Conservation (phyloP, 192 early-diverging fungal genomes). For the Podochytrium sp. region DNA sequence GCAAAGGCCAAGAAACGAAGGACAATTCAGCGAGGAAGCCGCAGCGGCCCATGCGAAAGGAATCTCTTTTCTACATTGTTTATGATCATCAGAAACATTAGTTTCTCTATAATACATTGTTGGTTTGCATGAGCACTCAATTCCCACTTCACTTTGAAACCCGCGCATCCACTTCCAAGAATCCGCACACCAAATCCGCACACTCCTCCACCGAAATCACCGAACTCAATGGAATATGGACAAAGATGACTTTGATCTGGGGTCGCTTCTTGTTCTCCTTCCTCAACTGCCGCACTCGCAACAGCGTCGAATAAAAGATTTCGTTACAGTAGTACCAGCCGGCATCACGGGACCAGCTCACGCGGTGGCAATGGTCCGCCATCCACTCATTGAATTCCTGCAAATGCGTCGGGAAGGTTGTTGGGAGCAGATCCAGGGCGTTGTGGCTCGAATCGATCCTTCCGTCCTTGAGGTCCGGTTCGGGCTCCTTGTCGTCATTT, state of each 20-base stretch:
- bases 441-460: not conserved
- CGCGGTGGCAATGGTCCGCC: not conserved
- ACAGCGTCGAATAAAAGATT: slow-evolving; percentile 12
- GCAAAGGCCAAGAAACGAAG: no score
- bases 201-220: not conserved
- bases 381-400: slow-evolving; percentile 1
- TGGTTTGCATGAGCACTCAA: no score
- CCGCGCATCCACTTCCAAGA: slow-evolving; percentile 12
- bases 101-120: no score
- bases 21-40: no score
- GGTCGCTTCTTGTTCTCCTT: not conserved
- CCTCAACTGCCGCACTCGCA: not conserved
- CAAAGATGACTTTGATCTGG: slow-evolving; percentile 7
- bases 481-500: not conserved
- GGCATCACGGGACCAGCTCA: slow-evolving; percentile 24
- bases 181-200: not conserved
- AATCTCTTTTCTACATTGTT: no score
- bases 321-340: slow-evolving; percentile 28
- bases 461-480: not conserved
- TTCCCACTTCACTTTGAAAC: not conserved
- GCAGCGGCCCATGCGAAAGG: no score
- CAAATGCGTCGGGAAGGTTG: not conserved
- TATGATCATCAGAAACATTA: no score
- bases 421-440: slow-evolving; percentile 14
- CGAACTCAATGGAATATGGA: slow-evolving; percentile 13